Percentiles rank a stretch among this genome's conserved stretches.
Conservation (phyloP, 352 stramenopile species). For the Blastocystis hominis region DNA sequence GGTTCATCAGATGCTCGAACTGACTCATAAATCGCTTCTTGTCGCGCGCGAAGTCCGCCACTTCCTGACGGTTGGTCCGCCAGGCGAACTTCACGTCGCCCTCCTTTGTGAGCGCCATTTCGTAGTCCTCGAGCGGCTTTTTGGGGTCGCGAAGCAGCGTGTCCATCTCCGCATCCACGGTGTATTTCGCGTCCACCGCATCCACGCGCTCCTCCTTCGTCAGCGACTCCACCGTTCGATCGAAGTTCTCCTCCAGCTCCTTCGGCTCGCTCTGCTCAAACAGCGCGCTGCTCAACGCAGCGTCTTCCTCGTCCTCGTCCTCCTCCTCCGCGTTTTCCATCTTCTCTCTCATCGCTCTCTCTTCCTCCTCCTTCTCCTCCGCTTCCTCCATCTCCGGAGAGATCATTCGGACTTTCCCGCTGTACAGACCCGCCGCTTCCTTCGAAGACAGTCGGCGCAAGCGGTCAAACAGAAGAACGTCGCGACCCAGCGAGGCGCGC, state of each 20-base stretch:
- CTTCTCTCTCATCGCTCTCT: no score
- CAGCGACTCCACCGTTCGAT: neutral
- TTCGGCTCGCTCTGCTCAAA: neutral
- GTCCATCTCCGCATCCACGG: neutral
- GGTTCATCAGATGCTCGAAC: neutral
- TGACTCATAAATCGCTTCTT: neutral
- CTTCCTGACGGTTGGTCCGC: neutral
- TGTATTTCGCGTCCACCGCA: neutral
- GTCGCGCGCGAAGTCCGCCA: neutral
- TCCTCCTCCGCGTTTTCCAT: neutral
- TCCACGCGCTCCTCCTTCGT: neutral
- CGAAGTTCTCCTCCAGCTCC: neutral
- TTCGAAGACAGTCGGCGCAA: neutral
- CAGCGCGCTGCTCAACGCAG: neutral
- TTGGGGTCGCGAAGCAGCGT: neutral
- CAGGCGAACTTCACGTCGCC: neutral
- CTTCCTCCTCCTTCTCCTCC: no score
- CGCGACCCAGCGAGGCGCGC: neutral
- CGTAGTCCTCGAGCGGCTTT: constrained; percentile 1
- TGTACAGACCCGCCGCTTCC: neutral
- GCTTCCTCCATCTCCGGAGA: neutral
- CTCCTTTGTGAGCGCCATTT: neutral
- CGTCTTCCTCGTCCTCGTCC: neutral
- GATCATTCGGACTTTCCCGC: neutral
- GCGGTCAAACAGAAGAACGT: neutral